Percentiles rank a stretch among this genome's conserved stretches.
phyloP scores from a whole-genome alignment of 805 yeast species.

The Spathaspora sp. region DNA sequence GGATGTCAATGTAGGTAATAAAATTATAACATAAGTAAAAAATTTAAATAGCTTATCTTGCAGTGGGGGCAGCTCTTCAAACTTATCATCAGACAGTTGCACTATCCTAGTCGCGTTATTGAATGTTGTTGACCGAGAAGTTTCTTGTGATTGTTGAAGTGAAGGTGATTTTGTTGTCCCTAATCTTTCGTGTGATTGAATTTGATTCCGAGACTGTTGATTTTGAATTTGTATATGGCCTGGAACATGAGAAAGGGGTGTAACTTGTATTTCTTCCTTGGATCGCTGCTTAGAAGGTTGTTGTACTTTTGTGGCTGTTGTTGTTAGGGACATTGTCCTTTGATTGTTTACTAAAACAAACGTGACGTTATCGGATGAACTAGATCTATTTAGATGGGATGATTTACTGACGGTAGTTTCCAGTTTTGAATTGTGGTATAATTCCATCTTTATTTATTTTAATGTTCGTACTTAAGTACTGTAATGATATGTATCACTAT shows the following conservation, averaged over 20 bases:
- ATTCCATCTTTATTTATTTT: neutral
- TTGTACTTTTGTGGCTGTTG: neutral
- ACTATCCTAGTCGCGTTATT: neutral
- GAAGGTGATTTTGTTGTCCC: neutral
- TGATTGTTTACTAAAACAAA: neutral
- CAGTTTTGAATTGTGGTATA: neutral
- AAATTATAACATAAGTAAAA: constrained; percentile 18
- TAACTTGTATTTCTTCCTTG: neutral
- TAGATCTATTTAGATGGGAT: neutral
- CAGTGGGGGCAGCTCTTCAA: constrained; percentile 8
- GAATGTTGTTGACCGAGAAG: neutral
- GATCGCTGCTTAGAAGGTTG: neutral
- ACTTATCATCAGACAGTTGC: constrained; percentile 3
- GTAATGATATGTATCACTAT: neutral
- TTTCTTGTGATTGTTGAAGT: neutral
- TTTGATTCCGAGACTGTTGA: neutral
- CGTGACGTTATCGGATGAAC: neutral
- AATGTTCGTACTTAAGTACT: neutral
- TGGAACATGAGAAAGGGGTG: neutral
- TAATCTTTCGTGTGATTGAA: neutral
- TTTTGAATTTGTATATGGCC: neutral
- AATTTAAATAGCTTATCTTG: constrained; percentile 10
- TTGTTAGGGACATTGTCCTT: neutral
- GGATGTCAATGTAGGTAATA: constrained; percentile 25
- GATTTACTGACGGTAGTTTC: neutral